Evolutionary conservation across 1,139 yeast genomes (phyloP).

Genomic region (Scheffersomyces cryptocercus): DNA sequence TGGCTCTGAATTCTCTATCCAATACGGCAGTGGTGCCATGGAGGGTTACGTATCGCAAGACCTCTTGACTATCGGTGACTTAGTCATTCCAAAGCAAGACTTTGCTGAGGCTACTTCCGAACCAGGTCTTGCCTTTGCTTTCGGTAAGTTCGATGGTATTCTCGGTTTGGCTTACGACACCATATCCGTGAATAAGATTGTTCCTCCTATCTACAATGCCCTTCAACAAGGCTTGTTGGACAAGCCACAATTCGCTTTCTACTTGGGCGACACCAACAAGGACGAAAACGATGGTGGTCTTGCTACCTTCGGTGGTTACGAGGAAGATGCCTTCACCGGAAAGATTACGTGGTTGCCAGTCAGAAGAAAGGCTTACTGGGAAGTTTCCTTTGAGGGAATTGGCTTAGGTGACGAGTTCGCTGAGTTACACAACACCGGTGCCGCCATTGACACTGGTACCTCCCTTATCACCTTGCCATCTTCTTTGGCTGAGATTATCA

Average conservation of each 20-base stretch:
- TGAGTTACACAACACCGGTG: constrained; percentile 79
- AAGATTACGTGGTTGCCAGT: constrained; percentile 93
- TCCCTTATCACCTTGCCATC: constrained; percentile 93
- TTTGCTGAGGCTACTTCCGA: constrained; percentile 97
- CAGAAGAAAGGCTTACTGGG: constrained; percentile 99
- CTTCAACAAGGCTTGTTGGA: constrained; percentile 78
- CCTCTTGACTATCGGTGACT: constrained; percentile 75
- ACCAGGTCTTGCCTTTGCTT: constrained; percentile 97
- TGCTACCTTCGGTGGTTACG: constrained; percentile 94
- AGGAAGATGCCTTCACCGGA: constrained; percentile 71
- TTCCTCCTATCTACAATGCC: constrained; percentile 93
- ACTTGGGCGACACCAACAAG: constrained; percentile 76
- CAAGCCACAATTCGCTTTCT: constrained; percentile 82
- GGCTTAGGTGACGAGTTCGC: constrained; percentile 92
- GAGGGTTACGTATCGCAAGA: constrained; percentile 92
- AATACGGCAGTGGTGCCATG: constrained; percentile 89
- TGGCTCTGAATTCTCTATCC: constrained; percentile 81
- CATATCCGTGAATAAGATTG: constrained; percentile 82
- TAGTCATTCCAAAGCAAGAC: constrained; percentile 81
- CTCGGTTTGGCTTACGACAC: constrained; percentile 92
- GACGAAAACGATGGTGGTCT: constrained; percentile 72
- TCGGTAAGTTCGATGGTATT: constrained; percentile 97
- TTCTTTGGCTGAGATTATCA: constrained; percentile 90
- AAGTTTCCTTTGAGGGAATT: constrained; percentile 87
- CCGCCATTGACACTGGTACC: constrained; percentile 98